Conservation (phyloP, 176 grass and related monocot genomes). For the Pontederia crassipes region DNA sequence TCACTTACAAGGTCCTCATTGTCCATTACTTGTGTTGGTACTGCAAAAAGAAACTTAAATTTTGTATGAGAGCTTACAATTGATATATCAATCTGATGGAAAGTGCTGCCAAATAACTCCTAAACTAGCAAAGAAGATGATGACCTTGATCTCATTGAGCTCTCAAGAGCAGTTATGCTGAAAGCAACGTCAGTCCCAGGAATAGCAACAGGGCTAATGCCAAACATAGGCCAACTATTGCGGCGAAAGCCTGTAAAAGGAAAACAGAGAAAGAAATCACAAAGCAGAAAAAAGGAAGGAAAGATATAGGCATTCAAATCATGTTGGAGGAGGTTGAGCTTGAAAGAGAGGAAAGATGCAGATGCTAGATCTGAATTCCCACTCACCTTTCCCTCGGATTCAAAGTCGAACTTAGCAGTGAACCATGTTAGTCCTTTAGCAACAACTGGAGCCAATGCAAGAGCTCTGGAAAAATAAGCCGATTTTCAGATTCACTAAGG, state of each 20-base stretch:
- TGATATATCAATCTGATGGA: no score
- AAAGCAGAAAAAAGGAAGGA: conserved; percentile 1
- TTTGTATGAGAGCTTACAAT: no score
- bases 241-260: conserved; percentile 58
- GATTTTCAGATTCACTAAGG: no score
- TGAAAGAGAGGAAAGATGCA: background rate
- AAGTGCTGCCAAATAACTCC: no score
- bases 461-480: conserved; percentile 32
- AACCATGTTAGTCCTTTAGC: conserved; percentile 85
- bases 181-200: conserved; percentile 67
- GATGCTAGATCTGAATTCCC: conserved; percentile 15
- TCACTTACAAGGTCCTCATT: no score
- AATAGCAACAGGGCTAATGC: conserved; percentile 53
- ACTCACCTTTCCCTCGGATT: conserved; percentile 78
- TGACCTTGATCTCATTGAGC: no score
- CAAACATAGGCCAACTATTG: conserved; percentile 61
- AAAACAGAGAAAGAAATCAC: background rate
- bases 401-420: conserved; percentile 72
- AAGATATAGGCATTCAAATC: no score
- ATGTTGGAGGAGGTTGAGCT: background rate
- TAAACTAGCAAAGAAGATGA: no score
- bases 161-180: conserved; percentile 31
- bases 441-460: conserved; percentile 84
- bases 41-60: no score
- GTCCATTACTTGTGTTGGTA: no score